Percentiles rank a stretch among this genome's conserved stretches.
Evolutionary conservation across 75 land plant species (phyloP).

Genomic region (Picea glauca): DNA sequence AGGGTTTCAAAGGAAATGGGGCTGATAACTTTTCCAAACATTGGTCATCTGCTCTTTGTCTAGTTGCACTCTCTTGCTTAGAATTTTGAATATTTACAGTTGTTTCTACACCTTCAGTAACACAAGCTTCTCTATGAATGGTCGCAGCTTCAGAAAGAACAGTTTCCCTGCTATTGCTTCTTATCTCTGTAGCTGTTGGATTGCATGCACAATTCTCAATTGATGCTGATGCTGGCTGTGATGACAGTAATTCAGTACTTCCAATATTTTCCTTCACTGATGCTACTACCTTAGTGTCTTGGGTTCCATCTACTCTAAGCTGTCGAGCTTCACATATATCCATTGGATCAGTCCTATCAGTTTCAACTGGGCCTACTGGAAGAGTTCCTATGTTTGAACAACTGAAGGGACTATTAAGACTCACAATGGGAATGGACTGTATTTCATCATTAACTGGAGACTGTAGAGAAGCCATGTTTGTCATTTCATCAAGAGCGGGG

Average conservation of each 20-base stretch:
- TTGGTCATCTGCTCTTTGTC: conserved; percentile 1
- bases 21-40: background rate
- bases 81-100: background rate
- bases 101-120: background rate
- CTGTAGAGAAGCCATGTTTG: conserved; percentile 2
- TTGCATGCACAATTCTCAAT: background rate
- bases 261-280: background rate
- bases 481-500: background rate
- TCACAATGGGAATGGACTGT: background rate
- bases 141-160: background rate
- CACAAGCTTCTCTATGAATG: background rate
- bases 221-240: background rate
- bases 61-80: conserved; percentile 5
- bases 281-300: background rate
- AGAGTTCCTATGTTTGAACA: background rate
- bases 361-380: background rate
- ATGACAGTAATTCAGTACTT: background rate
- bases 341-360: background rate
- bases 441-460: background rate
- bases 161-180: background rate
- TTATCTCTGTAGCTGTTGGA: background rate
- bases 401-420: background rate
- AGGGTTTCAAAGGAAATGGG: background rate
- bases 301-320: background rate
- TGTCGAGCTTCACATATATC: background rate